Evolutionary conservation across 2,329 filamentous ascomycete species (phyloP).

Genomic region (Didymella arachidicola): DNA sequence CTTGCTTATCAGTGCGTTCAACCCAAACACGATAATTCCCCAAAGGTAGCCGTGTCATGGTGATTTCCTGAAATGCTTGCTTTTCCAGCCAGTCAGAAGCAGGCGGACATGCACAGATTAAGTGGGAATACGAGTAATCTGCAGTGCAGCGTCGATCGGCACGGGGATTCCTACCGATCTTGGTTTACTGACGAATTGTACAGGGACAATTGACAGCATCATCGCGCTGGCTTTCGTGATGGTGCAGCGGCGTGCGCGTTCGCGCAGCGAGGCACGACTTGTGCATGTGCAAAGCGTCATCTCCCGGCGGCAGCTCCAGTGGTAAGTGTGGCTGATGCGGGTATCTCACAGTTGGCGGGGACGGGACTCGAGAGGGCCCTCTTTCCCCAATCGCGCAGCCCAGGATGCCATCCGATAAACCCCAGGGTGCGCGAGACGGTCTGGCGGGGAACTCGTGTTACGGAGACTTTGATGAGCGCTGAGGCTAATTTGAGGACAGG

Average conservation of each 20-base stretch:
- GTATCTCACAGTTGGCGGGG: slow-evolving; percentile 35
- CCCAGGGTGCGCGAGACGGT: slow-evolving; percentile 29
- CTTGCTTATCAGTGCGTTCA: slow-evolving; percentile 66
- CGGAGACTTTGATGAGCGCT: slow-evolving; percentile 19
- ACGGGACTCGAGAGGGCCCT: slow-evolving; percentile 5
- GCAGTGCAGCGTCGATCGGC: slow-evolving; percentile 28
- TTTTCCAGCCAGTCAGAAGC: slow-evolving; percentile 23
- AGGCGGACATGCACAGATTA: slow-evolving; percentile 21
- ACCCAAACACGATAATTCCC: slow-evolving; percentile 13
- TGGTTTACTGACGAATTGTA: slow-evolving; percentile 28
- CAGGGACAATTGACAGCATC: slow-evolving; percentile 71
- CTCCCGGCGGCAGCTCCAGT: slow-evolving; percentile 66
- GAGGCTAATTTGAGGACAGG: slow-evolving; percentile 54
- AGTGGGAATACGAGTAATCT: slow-evolving; percentile 24
- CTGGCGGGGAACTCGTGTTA: slow-evolving; percentile 24
- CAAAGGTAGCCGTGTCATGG: slow-evolving; percentile 8
- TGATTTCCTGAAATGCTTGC: slow-evolving; percentile 25
- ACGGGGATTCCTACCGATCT: slow-evolving; percentile 21
- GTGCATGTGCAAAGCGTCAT: slow-evolving; percentile 57
- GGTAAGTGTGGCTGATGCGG: slow-evolving; percentile 60
- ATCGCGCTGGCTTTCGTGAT: slow-evolving; percentile 70
- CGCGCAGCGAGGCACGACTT: slow-evolving; percentile 45
- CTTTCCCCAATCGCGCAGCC: slow-evolving; percentile 14
- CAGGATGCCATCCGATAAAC: slow-evolving; percentile 15
- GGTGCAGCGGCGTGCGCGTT: slow-evolving; percentile 63